These are phyloP conservation scores for Coniochaeta pulveracea DNA, from an alignment of 2,329 filamentous ascomycete species.

Conservation along the genomic window DNA sequence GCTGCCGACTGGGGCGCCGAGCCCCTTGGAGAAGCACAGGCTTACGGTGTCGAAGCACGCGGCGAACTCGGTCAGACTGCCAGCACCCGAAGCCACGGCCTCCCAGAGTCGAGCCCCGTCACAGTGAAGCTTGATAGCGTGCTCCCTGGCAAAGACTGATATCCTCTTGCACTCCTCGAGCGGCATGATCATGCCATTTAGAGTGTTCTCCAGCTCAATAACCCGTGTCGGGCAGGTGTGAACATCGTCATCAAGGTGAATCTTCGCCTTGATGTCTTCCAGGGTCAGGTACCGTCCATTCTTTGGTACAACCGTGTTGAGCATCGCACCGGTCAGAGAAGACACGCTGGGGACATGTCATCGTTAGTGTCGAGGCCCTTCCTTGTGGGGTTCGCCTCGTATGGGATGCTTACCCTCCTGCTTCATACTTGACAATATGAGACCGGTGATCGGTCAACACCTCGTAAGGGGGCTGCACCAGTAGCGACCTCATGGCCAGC, in stretches of 20 bases:
- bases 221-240: slow-evolving; percentile 72
- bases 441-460: slow-evolving; percentile 69
- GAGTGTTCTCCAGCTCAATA: slow-evolving; percentile 77
- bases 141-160: slow-evolving; percentile 51
- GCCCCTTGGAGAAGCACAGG: slow-evolving; percentile 40
- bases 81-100: slow-evolving; percentile 29
- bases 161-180: slow-evolving; percentile 61
- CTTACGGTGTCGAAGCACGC: slow-evolving; percentile 46
- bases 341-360: slow-evolving; percentile 46
- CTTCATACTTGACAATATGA: slow-evolving; percentile 63
- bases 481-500: slow-evolving; percentile 65
- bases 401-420: slow-evolving; percentile 38
- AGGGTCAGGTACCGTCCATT: slow-evolving; percentile 68
- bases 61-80: slow-evolving; percentile 27
- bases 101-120: slow-evolving; percentile 43
- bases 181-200: slow-evolving; percentile 70
- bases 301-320: slow-evolving; percentile 52
- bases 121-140: slow-evolving; percentile 33
- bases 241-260: slow-evolving; percentile 56
- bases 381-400: background rate
- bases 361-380: background rate
- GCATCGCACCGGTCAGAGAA: slow-evolving; percentile 57
- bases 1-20: slow-evolving; percentile 40
- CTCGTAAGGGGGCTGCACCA: slow-evolving; percentile 68
- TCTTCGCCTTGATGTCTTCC: slow-evolving; percentile 60